Conservation (phyloP, 2,329 filamentous ascomycete genomes). For the Beauveria sp. region DNA sequence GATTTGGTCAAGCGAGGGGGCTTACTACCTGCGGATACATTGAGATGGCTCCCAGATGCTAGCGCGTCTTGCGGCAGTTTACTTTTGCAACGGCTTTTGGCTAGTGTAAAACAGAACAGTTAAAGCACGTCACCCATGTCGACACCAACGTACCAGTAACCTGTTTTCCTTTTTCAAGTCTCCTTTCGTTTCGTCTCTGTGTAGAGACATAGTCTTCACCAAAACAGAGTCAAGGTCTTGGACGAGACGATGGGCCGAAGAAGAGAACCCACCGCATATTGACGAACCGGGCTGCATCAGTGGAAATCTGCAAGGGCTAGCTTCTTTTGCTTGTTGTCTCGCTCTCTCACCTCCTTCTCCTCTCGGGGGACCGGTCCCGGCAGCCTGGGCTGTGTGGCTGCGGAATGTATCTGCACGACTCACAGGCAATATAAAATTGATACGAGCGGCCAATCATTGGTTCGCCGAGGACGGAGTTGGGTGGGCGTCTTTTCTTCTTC, state of each 20-base stretch:
- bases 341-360: not conserved
- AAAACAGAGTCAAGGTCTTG: not conserved
- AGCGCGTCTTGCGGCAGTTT: not conserved
- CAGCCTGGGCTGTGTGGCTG: not conserved
- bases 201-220: not conserved
- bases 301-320: not conserved
- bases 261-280: not conserved
- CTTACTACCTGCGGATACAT: not conserved
- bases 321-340: conserved; percentile 1
- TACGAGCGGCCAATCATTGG: not conserved
- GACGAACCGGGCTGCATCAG: not conserved
- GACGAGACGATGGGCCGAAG: not conserved
- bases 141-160: not conserved
- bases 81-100: not conserved
- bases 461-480: no score
- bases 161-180: not conserved
- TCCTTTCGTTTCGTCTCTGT: no score
- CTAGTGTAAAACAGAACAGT: not conserved
- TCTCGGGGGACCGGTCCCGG: not conserved
- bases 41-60: not conserved
- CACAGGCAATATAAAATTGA: not conserved
- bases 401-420: not conserved
- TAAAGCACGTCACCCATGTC: not conserved
- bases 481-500: no score
- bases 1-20: not conserved